A percentile compares a stretch with the other conserved stretches of the same genome.
Evolutionary conservation across 1,139 yeast genomes (phyloP).

Genomic region (Blastobotrys elegans): DNA sequence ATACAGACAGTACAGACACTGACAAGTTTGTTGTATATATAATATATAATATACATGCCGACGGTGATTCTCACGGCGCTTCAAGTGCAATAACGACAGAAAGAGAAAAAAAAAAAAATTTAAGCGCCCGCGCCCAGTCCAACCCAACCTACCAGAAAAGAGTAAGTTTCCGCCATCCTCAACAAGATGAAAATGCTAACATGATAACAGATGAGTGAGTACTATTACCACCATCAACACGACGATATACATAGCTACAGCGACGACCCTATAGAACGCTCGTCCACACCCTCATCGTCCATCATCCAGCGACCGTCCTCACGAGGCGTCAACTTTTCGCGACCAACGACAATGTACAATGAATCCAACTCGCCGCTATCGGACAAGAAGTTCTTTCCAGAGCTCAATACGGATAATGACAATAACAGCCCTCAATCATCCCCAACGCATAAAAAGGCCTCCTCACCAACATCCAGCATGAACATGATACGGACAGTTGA

Average conservation of each 20-base stretch:
- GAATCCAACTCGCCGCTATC: conserved; percentile 3
- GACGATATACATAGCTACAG: neutral
- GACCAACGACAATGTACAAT: conserved; percentile 26
- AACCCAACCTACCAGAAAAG: too few species aligned
- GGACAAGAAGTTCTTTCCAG: conserved; percentile 7
- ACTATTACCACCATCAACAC: neutral
- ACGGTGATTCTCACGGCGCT: too few species aligned
- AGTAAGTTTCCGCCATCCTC: too few species aligned
- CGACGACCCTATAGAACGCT: conserved; percentile 6
- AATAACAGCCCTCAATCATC: neutral
- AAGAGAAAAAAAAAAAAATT: neutral
- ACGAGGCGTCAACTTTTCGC: conserved; percentile 23
- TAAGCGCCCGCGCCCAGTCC: too few species aligned
- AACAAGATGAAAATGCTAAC: too few species aligned
- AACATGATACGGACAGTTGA: conserved; percentile 1
- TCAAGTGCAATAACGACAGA: neutral
- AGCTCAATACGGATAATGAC: neutral
- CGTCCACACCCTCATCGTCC: conserved; percentile 7
- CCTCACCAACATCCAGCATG: neutral
- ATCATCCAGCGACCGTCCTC: conserved; percentile 15
- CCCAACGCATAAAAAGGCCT: neutral
- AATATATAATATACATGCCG: too few species aligned
- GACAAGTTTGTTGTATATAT: too few species aligned
- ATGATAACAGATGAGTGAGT: neutral
- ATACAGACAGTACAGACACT: too few species aligned